Evolutionary conservation across 1,139 yeast species (phyloP).

Genomic region (Neolecta irregularis): DNA sequence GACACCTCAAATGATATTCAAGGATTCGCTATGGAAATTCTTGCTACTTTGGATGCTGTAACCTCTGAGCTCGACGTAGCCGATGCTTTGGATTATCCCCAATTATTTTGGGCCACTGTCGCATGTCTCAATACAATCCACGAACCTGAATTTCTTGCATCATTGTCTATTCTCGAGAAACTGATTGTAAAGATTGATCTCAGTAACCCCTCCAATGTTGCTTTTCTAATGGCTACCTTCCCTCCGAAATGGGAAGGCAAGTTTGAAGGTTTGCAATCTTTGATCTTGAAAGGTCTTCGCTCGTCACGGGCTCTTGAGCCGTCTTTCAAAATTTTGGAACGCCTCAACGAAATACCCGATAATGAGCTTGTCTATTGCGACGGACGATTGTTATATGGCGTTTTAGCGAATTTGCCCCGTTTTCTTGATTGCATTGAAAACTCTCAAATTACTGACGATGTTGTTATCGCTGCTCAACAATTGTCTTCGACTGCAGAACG

Average conservation of each 20-base stretch:
- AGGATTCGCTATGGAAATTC: constrained; percentile 91
- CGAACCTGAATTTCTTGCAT: constrained; percentile 86
- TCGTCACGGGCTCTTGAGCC: constrained; percentile 71
- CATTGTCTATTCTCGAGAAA: constrained; percentile 62
- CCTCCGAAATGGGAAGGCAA: constrained; percentile 95
- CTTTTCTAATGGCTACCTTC: constrained; percentile 66
- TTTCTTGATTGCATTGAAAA: constrained; percentile 63
- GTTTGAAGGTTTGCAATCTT: constrained; percentile 73
- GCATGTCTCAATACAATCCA: constrained; percentile 83
- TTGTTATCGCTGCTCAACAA: constrained; percentile 40
- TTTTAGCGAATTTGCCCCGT: constrained; percentile 69
- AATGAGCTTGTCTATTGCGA: constrained; percentile 62
- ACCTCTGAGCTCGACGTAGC: constrained; percentile 71
- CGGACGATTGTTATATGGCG: constrained; percentile 50
- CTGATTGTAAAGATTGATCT: constrained; percentile 76
- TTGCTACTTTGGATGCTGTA: constrained; percentile 87
- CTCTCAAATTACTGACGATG: constrained; percentile 36
- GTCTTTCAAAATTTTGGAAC: constrained; percentile 56
- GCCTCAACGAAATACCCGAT: constrained; percentile 48
- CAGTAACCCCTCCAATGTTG: constrained; percentile 72
- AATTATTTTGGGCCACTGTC: constrained; percentile 87
- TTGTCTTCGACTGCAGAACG: constrained; percentile 47
- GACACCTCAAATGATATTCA: constrained; percentile 83
- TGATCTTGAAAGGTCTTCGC: constrained; percentile 65
- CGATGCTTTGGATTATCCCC: constrained; percentile 75